Evolutionary conservation across 768 basidiomycete species (phyloP).

Genomic region (Psilocybe tampanensis): DNA sequence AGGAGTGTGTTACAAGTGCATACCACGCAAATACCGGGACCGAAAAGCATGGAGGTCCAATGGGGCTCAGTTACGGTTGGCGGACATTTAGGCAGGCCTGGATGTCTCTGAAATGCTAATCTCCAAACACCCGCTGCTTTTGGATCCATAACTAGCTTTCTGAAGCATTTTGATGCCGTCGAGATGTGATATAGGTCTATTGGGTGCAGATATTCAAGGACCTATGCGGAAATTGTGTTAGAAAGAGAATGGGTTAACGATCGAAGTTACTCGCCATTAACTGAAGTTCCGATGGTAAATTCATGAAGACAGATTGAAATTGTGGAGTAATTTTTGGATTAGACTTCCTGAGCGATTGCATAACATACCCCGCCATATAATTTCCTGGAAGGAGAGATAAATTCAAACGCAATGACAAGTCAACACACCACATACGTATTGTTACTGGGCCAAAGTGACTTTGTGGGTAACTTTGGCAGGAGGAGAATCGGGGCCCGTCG

Average conservation of each 20-base stretch:
- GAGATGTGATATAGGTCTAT: slow-evolving; percentile 26
- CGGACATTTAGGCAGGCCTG: slow-evolving; percentile 20
- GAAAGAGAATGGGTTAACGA: neutral
- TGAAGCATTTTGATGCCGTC: slow-evolving; percentile 13
- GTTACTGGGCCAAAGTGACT: slow-evolving; percentile 23
- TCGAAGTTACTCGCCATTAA: slow-evolving; percentile 9
- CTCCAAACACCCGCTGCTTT: slow-evolving; percentile 24
- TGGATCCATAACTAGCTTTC: slow-evolving; percentile 17
- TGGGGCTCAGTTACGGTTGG: slow-evolving; percentile 13
- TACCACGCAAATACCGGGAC: slow-evolving; percentile 26
- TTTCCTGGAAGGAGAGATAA: slow-evolving; percentile 15
- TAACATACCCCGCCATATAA: slow-evolving; percentile 20
- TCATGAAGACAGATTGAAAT: slow-evolving; percentile 10
- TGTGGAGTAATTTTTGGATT: slow-evolving; percentile 1
- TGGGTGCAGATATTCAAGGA: slow-evolving; percentile 26
- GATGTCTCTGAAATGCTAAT: slow-evolving; percentile 17
- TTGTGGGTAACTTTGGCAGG: slow-evolving; percentile 16
- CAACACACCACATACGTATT: slow-evolving; percentile 17
- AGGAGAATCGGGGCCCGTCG: slow-evolving; percentile 17
- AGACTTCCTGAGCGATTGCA: slow-evolving; percentile 15
- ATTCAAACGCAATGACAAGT: neutral
- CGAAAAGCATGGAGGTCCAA: slow-evolving; percentile 25
- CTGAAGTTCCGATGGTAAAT: slow-evolving; percentile 22
- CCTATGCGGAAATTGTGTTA: slow-evolving; percentile 6
- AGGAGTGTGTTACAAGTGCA: neutral